Percentiles rank a stretch among this genome's conserved stretches.
Evolutionary conservation across 2,329 filamentous ascomycete genomes (phyloP).

Genomic region (Cordyceps farinosa): DNA sequence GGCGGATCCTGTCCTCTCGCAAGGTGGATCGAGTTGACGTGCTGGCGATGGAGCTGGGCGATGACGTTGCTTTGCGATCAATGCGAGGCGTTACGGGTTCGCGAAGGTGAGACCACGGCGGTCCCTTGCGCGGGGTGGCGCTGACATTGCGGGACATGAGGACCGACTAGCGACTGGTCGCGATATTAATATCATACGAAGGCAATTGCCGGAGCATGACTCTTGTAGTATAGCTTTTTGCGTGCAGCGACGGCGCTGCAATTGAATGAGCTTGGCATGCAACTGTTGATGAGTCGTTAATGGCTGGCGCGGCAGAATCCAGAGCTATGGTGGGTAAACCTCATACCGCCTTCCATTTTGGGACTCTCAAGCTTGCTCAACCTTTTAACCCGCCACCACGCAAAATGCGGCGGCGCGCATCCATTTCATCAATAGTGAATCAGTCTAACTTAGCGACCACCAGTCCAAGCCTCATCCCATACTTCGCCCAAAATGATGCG

Average conservation of each 20-base stretch:
- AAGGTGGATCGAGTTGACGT: conserved; percentile 49
- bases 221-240: background rate
- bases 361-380: background rate
- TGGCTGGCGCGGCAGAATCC: conserved; percentile 27
- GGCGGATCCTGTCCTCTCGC: conserved; percentile 32
- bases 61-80: conserved; percentile 34
- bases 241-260: background rate
- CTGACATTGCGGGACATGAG: conserved; percentile 42
- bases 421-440: background rate
- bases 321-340: conserved; percentile 14
- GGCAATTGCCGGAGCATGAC: conserved; percentile 18
- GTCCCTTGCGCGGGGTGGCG: conserved; percentile 40
- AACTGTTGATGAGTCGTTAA: conserved; percentile 20
- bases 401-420: background rate
- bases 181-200: conserved; percentile 15
- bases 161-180: conserved; percentile 21
- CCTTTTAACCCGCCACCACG: conserved; percentile 9
- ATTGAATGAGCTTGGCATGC: background rate
- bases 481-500: background rate
- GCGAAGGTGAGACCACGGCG: conserved; percentile 52
- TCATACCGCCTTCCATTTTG: conserved; percentile 27
- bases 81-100: conserved; percentile 48
- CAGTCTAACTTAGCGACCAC: background rate
- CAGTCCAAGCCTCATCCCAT: background rate
- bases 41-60: conserved; percentile 46